phyloP scores from a whole-genome alignment of 345 rosid genomes.

The Lumnitzera littorea region DNA sequence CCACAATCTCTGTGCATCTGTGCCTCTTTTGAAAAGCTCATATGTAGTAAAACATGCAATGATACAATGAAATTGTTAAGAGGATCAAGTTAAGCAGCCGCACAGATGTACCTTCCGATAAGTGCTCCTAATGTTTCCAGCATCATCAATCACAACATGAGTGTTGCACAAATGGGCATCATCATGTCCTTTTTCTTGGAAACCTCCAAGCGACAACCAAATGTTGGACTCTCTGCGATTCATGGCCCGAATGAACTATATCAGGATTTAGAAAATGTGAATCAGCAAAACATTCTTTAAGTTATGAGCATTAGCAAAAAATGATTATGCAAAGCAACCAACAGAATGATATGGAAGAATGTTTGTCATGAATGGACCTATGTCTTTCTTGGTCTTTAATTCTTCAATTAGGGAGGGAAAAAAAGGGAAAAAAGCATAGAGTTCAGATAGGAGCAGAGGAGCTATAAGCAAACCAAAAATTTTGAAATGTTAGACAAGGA shows the following conservation, averaged over 20 bases:
- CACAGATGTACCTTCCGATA: conserved; percentile 83
- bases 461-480: neutral
- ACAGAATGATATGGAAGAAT: too few relatives aligned
- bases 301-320: neutral
- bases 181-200: conserved; percentile 74
- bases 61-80: neutral
- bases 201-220: conserved; percentile 94
- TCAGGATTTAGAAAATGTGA: neutral
- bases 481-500: neutral
- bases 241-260: conserved; percentile 2
- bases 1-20: too few relatives aligned
- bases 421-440: too few relatives aligned
- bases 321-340: neutral
- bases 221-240: conserved; percentile 57
- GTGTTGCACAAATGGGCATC: conserved; percentile 68
- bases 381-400: too few relatives aligned
- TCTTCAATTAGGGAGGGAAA: too few relatives aligned
- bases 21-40: neutral
- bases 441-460: neutral
- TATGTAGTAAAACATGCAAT: neutral
- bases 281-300: neutral
- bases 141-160: conserved; percentile 74
- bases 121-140: conserved; percentile 58
- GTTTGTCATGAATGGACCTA: too few relatives aligned
- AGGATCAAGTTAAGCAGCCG: conserved; percentile 4